Conservation (phyloP, 164 flowering plant species). For the Annona squamosa region DNA sequence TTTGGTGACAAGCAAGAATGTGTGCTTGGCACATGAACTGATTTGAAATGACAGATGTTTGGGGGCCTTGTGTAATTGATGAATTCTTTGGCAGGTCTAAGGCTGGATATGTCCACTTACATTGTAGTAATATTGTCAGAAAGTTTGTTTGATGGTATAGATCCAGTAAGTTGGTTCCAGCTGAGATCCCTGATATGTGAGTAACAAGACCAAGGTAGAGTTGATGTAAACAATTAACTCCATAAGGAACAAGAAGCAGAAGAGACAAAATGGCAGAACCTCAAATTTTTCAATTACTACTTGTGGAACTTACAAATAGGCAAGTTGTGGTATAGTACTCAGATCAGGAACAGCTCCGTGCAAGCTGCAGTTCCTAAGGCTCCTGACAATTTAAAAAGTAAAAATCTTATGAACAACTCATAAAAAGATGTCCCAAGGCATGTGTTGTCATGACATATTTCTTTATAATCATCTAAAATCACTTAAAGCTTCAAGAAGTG, state of each 20-base stretch:
- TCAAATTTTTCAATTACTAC: slow-evolving; percentile 1
- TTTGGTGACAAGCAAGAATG: no score
- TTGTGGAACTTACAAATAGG: slow-evolving; percentile 51
- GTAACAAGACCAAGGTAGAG: neutral
- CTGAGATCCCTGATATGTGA: slow-evolving; percentile 69
- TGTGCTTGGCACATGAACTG: no score
- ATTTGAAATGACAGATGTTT: no score
- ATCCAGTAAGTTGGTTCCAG: slow-evolving; percentile 57
- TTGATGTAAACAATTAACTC: neutral
- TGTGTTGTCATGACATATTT: neutral
- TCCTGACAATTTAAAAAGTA: slow-evolving; percentile 33
- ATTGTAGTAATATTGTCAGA: slow-evolving; percentile 62
- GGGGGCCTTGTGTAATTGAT: no score
- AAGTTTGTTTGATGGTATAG: slow-evolving; percentile 51
- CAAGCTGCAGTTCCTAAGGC: slow-evolving; percentile 84
- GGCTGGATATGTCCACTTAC: slow-evolving; percentile 29
- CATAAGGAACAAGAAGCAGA: neutral
- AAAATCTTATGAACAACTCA: neutral
- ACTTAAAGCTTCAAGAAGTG: neutral
- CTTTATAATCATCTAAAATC: neutral
- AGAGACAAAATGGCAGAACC: neutral
- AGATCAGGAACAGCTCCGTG: slow-evolving; percentile 70
- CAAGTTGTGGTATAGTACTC: slow-evolving; percentile 42
- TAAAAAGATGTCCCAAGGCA: neutral
- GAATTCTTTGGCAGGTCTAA: neutral